phyloP scores from a whole-genome alignment of 345 rosid genomes.

The Lumnitzera littorea region DNA sequence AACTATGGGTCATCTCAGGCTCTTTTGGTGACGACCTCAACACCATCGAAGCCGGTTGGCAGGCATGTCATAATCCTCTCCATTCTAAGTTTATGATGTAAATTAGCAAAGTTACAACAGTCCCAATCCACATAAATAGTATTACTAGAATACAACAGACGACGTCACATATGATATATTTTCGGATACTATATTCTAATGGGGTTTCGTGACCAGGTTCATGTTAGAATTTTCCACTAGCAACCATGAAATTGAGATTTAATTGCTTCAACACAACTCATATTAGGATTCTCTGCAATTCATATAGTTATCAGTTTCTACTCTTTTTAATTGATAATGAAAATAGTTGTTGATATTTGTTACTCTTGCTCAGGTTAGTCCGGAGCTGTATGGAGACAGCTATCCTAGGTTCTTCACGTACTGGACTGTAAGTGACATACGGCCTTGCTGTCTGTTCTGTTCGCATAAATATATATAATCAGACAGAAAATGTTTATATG shows the following conservation, averaged over 20 bases:
- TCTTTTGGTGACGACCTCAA: conserved; percentile 87
- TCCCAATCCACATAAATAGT: too few species aligned
- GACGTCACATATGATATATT: too few species aligned
- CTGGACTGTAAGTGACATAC: conserved; percentile 74
- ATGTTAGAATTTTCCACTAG: too few species aligned
- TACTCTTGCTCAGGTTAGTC: conserved; percentile 64
- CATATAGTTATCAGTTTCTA: not conserved
- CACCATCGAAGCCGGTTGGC: conserved; percentile 99
- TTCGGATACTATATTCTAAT: too few species aligned
- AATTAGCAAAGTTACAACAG: too few species aligned
- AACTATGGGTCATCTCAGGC: conserved; percentile 94
- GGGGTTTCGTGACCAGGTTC: too few species aligned
- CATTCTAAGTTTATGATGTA: too few species aligned
- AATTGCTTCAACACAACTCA: not conserved
- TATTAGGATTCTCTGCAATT: too few species aligned
- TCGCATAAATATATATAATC: too few species aligned
- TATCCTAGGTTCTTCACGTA: conserved; percentile 95
- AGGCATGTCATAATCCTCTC: conserved; percentile 27
- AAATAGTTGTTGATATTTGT: conserved; percentile 13
- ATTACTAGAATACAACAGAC: too few species aligned
- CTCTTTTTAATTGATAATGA: conserved; percentile 15
- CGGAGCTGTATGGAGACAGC: conserved; percentile 90
- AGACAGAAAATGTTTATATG: too few species aligned
- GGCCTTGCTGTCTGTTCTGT: too few species aligned
- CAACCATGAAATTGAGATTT: not conserved